Conservation (phyloP, 202 grass and related monocot genomes). For the Setaria viridis region DNA sequence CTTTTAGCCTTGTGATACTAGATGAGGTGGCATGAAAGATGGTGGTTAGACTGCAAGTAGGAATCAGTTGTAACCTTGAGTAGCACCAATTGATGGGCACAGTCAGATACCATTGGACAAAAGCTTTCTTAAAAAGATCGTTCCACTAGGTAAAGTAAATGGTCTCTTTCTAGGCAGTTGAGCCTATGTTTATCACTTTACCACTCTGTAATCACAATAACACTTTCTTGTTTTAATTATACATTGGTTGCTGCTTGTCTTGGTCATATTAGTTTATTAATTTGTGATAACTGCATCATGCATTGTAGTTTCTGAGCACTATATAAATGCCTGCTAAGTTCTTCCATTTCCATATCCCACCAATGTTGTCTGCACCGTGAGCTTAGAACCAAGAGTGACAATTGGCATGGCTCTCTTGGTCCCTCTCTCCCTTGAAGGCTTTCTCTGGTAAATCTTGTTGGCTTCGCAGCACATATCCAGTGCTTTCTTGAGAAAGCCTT, state of each 20-base stretch:
- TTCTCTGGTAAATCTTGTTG: conserved; percentile 4
- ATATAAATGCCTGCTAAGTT: conserved; percentile 41
- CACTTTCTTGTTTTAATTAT: conserved; percentile 16
- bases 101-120: conserved; percentile 43
- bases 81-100: conserved; percentile 14
- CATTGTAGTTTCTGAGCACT: conserved; percentile 34
- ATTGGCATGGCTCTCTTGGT: conserved; percentile 54
- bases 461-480: background rate
- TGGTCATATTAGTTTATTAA: conserved; percentile 37
- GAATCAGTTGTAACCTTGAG: conserved; percentile 14
- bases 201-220: background rate
- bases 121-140: background rate
- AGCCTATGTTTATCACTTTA: conserved; percentile 28
- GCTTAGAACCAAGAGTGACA: conserved; percentile 22
- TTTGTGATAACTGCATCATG: conserved; percentile 3
- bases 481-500: conserved; percentile 39
- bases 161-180: conserved; percentile 29
- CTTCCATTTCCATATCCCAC: conserved; percentile 21
- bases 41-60: conserved; percentile 1
- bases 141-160: conserved; percentile 23
- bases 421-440: conserved; percentile 65
- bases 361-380: conserved; percentile 25
- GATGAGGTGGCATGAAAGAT: background rate
- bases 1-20: background rate
- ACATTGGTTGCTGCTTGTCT: conserved; percentile 28